A percentile compares a stretch with the other conserved stretches of the same genome.
These are phyloP conservation scores for Xylariomycetidae sp. DNA, from an alignment of 2,329 filamentous ascomycete genomes.

Conservation along the genomic window DNA sequence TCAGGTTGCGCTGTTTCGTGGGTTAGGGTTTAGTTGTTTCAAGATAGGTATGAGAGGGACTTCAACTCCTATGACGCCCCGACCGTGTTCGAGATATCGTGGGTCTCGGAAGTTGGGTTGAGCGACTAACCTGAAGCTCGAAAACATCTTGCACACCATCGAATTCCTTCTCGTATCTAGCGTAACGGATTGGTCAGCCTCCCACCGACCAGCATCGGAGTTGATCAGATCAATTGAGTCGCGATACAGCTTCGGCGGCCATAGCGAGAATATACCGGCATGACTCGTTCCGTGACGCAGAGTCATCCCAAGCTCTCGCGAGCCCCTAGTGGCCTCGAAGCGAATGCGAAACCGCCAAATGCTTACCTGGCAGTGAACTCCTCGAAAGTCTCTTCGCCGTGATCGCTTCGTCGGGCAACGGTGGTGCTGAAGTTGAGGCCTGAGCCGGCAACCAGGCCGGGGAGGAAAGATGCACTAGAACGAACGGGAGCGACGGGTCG, in stretches of 20 bases:
- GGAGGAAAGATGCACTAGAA: slow-evolving; percentile 42
- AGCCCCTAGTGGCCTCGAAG: too few species aligned
- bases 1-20: slow-evolving; percentile 51
- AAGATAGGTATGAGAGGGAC: slow-evolving; percentile 1
- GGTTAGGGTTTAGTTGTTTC: slow-evolving; percentile 9
- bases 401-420: slow-evolving; percentile 51
- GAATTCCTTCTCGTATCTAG: slow-evolving; percentile 99
- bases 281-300: too few species aligned
- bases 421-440: slow-evolving; percentile 60
- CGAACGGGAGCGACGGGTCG: slow-evolving; percentile 53
- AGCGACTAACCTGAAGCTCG: slow-evolving; percentile 86
- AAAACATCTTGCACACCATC: slow-evolving; percentile 97
- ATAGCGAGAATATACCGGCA: too few species aligned
- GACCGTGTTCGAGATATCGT: too few species aligned
- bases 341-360: slow-evolving; percentile 14
- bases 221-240: slow-evolving; percentile 18
- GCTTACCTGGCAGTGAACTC: slow-evolving; percentile 95
- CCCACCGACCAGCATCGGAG: slow-evolving; percentile 16
- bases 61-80: too few species aligned
- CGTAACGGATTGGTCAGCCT: slow-evolving; percentile 32
- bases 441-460: slow-evolving; percentile 46
- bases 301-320: too few species aligned
- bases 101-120: too few species aligned
- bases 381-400: slow-evolving; percentile 96
- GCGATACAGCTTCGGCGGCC: slow-evolving; percentile 13